Percentiles rank a stretch among this genome's conserved stretches.
Conservation (phyloP, 208 protist genomes). For the Leishmania major region DNA sequence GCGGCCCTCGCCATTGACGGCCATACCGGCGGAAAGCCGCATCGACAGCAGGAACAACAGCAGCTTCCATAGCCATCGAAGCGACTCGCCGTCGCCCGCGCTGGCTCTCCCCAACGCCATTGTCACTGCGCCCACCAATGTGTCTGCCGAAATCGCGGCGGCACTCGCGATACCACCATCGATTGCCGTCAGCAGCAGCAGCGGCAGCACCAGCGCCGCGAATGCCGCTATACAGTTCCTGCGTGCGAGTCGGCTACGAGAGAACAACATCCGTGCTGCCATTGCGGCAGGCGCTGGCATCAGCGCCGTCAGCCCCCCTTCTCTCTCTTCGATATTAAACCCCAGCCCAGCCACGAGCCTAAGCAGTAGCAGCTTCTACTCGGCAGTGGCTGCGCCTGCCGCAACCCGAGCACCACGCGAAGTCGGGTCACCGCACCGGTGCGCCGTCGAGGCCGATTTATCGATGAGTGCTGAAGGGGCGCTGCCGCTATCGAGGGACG, state of each 20-base stretch:
- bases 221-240: slow-evolving; percentile 40
- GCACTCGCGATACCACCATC: not conserved
- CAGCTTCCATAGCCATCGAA: not conserved
- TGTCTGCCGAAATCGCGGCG: not conserved
- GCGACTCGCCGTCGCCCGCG: not conserved
- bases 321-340: not conserved
- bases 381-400: not conserved
- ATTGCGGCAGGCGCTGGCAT: not conserved
- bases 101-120: not conserved
- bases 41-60: not conserved
- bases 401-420: not conserved
- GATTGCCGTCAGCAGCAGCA: slow-evolving; percentile 1
- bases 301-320: not conserved
- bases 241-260: slow-evolving; percentile 15
- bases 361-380: not conserved
- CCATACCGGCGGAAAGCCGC: not conserved
- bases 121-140: not conserved
- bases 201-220: slow-evolving; percentile 21
- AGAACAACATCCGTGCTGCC: slow-evolving; percentile 15
- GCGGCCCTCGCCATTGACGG: not conserved
- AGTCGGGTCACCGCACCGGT: not conserved
- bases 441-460: not conserved
- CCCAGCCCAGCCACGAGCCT: not conserved
- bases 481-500: not conserved
- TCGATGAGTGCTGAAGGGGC: not conserved